phyloP scores from a whole-genome alignment of 352 stramenopile genomes.

The Phytophthora tentaculata region DNA sequence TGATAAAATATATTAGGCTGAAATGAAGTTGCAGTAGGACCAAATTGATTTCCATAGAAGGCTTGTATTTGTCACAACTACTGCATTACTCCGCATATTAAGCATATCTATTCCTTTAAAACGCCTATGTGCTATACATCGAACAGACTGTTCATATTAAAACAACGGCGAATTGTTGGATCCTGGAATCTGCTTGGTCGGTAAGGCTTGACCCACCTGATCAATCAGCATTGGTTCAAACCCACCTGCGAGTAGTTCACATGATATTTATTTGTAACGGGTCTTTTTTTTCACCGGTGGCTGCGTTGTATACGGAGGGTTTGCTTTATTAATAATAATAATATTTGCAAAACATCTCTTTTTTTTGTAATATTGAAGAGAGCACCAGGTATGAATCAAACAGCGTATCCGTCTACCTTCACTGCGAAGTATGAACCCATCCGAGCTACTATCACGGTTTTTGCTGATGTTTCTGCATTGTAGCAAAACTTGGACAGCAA shows the following conservation, averaged over 20 bases:
- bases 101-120: not conserved
- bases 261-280: not conserved
- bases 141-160: not conserved
- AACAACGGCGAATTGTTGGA: not conserved
- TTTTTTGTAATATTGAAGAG: not conserved
- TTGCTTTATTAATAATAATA: constrained; percentile 10
- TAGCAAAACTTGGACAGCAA: constrained; percentile 12
- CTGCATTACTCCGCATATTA: constrained; percentile 1
- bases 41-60: too few relatives aligned
- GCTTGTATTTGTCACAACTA: too few relatives aligned
- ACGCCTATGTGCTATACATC: not conserved
- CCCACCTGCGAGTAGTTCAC: not conserved
- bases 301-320: constrained; percentile 21
- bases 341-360: not conserved
- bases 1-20: too few relatives aligned
- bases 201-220: not conserved
- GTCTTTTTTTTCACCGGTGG: not conserved
- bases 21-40: too few relatives aligned
- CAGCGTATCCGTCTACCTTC: constrained; percentile 14
- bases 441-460: constrained; percentile 5
- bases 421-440: constrained; percentile 13
- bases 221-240: not conserved
- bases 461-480: constrained; percentile 8
- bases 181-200: not conserved
- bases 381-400: constrained; percentile 9